Evolutionary conservation across 352 stramenopile species (phyloP).

Genomic region (Vaucheria bursata): DNA sequence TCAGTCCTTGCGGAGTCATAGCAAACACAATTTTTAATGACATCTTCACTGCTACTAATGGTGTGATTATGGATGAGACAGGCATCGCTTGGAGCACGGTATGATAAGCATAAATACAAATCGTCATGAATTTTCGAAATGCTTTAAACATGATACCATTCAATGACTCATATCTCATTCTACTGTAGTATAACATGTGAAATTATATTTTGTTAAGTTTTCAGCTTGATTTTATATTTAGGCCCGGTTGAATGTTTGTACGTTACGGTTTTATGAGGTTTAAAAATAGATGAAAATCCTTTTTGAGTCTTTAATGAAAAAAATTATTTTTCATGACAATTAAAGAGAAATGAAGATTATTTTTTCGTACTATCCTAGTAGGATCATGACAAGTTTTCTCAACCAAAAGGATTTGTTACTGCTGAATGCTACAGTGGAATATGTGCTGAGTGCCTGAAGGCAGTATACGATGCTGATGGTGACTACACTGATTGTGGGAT

Average conservation of each 20-base stretch:
- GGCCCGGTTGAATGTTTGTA: too few species aligned
- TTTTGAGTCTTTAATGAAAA: too few species aligned
- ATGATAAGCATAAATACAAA: conserved; percentile 36
- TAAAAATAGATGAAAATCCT: too few species aligned
- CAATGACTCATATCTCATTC: too few species aligned
- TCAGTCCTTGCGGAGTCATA: conserved; percentile 96
- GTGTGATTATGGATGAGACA: conserved; percentile 72
- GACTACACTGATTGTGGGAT: conserved; percentile 2
- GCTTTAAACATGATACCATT: too few species aligned
- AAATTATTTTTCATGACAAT: too few species aligned
- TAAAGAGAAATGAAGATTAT: too few species aligned
- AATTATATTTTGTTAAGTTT: too few species aligned
- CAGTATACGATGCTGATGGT: neutral
- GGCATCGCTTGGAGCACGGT: conserved; percentile 94
- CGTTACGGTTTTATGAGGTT: too few species aligned
- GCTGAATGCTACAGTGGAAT: conserved; percentile 36
- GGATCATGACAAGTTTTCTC: conserved; percentile 67
- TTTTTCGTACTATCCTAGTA: neutral
- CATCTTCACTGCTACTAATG: conserved; percentile 26
- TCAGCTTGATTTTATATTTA: too few species aligned
- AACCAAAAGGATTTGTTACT: conserved; percentile 67
- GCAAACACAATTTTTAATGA: conserved; percentile 98
- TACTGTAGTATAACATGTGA: too few species aligned
- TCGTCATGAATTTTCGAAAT: too few species aligned
- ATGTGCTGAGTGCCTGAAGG: conserved; percentile 17